Percentiles rank a stretch among this genome's conserved stretches.
These are phyloP conservation scores for Nemania sp. DNA, from an alignment of 2,329 filamentous ascomycete species.

Conservation along the genomic window DNA sequence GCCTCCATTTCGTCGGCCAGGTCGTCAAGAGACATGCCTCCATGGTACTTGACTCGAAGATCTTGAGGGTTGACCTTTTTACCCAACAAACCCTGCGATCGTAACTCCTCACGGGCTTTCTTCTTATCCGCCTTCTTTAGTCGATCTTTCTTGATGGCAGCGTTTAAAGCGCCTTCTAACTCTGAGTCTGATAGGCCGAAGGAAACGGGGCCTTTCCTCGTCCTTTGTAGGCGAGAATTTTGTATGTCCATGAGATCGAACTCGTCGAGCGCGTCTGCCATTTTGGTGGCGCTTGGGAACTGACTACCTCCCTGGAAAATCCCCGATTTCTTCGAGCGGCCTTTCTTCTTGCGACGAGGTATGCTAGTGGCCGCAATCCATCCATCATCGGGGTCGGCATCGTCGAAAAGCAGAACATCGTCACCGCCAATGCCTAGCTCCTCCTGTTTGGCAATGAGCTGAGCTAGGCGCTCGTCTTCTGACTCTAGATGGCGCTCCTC, in stretches of 20 bases:
- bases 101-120: conserved; percentile 75
- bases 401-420: conserved; percentile 69
- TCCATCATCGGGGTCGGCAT: conserved; percentile 55
- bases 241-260: conserved; percentile 90
- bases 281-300: conserved; percentile 56
- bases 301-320: conserved; percentile 49
- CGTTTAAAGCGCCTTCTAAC: conserved; percentile 69
- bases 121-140: conserved; percentile 78
- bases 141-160: conserved; percentile 74
- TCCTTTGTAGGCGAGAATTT: conserved; percentile 71
- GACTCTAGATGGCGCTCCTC: conserved; percentile 51
- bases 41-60: conserved; percentile 76
- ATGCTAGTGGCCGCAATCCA: conserved; percentile 46
- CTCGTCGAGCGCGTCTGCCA: conserved; percentile 68
- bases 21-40: conserved; percentile 77
- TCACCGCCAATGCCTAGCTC: conserved; percentile 71
- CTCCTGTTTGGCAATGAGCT: conserved; percentile 70
- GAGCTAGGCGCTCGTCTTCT: conserved; percentile 72
- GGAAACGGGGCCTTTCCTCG: conserved; percentile 72
- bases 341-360: conserved; percentile 48
- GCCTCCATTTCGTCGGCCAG: conserved; percentile 77
- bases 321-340: conserved; percentile 43
- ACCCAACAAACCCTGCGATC: conserved; percentile 74
- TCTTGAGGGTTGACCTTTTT: conserved; percentile 67
- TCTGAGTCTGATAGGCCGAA: conserved; percentile 75